Evolutionary conservation across 306 rosid genomes (phyloP).

Genomic region (Corylus heterophylla): DNA sequence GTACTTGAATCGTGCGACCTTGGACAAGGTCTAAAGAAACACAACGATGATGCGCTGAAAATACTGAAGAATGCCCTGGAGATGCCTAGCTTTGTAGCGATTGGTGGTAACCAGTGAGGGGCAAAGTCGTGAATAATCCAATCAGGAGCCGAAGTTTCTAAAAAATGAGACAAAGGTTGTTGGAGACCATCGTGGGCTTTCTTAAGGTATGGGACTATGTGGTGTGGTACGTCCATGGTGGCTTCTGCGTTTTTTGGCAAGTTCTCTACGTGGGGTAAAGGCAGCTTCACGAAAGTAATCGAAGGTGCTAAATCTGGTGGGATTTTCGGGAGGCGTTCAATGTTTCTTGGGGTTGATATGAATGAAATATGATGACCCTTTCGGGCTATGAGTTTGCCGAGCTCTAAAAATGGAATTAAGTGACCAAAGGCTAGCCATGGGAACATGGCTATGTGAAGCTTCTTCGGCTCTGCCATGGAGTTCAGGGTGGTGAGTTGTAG

Average conservation of each 20-base stretch:
- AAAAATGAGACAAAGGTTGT: conserved; percentile 9
- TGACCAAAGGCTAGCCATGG: conserved; percentile 62
- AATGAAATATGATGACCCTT: conserved; percentile 45
- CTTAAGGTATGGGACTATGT: conserved; percentile 19
- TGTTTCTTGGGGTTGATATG: conserved; percentile 51
- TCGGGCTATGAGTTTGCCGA: conserved; percentile 41
- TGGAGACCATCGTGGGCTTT: conserved; percentile 28
- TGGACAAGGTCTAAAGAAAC: not conserved
- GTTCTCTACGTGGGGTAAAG: conserved; percentile 13
- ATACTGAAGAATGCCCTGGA: conserved; percentile 9
- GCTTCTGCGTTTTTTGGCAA: conserved; percentile 5
- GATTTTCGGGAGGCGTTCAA: conserved; percentile 41
- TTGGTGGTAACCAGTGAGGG: conserved; percentile 17
- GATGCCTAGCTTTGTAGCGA: conserved; percentile 7
- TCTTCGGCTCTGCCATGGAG: conserved; percentile 17
- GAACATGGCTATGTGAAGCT: conserved; percentile 43
- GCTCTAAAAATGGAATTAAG: conserved; percentile 40
- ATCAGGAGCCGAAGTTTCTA: conserved; percentile 14
- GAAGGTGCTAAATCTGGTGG: conserved; percentile 21
- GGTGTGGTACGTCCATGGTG: conserved; percentile 6
- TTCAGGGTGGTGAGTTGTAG: no score
- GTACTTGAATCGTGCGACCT: not conserved
- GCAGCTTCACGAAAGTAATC: conserved; percentile 22
- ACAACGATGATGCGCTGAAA: not conserved
- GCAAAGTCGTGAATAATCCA: conserved; percentile 29